Conservation (phyloP, 2,329 filamentous ascomycete genomes). For the Pyrenophora teres region DNA sequence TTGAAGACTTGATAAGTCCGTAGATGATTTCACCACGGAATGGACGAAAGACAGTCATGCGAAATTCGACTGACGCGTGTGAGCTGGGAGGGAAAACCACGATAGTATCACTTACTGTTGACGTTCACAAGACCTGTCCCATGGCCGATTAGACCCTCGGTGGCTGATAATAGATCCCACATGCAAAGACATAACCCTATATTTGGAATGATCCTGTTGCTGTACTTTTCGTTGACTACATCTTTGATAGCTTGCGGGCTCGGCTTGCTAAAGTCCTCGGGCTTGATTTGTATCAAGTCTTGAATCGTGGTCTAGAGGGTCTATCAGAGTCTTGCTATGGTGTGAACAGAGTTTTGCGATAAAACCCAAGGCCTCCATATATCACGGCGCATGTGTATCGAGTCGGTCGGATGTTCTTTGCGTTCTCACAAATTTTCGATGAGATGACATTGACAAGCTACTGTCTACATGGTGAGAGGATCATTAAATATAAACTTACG, state of each 20-base stretch:
- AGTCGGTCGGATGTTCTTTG: neutral
- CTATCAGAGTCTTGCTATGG: neutral
- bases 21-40: constrained; percentile 93
- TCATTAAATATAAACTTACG: constrained; percentile 29
- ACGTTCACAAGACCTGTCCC: constrained; percentile 92
- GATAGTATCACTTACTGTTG: constrained; percentile 66
- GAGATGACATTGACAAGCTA: neutral
- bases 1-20: constrained; percentile 78
- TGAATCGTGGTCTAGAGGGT: constrained; percentile 78
- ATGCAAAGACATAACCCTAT: constrained; percentile 92
- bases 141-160: constrained; percentile 91
- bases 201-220: constrained; percentile 96
- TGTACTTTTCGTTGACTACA: constrained; percentile 95
- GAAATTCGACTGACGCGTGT: constrained; percentile 74
- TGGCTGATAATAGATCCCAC: constrained; percentile 86
- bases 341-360: too few relatives aligned
- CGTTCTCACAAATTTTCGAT: constrained; percentile 10
- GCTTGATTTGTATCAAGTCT: constrained; percentile 90
- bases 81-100: neutral
- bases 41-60: constrained; percentile 89
- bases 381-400: too few relatives aligned
- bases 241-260: constrained; percentile 88
- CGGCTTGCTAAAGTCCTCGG: constrained; percentile 82
- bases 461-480: too few relatives aligned
- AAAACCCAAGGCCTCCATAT: too few relatives aligned